Conservation (phyloP, 192 early-diverging fungal genomes). For the Dissophora globulifera region DNA sequence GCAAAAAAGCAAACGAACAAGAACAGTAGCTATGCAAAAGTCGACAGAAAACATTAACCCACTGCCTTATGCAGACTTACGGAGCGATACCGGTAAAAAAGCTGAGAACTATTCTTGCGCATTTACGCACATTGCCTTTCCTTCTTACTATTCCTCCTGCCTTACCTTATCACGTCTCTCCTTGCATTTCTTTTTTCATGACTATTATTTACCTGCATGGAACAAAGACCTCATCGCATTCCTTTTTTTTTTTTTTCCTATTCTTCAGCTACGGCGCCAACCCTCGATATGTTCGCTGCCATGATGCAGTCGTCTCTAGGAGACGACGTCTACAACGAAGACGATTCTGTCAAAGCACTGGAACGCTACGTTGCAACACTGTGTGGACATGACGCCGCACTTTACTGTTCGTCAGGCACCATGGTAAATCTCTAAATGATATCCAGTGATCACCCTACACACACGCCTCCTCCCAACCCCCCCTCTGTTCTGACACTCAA, state of each 20-base stretch:
- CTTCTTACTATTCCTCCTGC: neutral
- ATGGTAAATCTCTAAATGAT: too few relatives aligned
- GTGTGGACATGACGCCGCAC: slow-evolving; percentile 78
- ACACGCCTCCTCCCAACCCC: too few relatives aligned
- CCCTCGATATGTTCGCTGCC: slow-evolving; percentile 65
- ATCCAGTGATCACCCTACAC: too few relatives aligned
- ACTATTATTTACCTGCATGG: too few relatives aligned
- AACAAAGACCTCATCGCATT: neutral
- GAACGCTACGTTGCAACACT: slow-evolving; percentile 74
- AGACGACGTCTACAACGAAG: slow-evolving; percentile 76
- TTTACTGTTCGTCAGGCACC: slow-evolving; percentile 84
- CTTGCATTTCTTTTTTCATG: neutral
- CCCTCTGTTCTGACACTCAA: too few relatives aligned
- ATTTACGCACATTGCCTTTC: neutral
- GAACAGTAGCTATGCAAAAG: neutral
- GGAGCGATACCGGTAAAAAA: slow-evolving; percentile 60
- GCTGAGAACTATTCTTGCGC: neutral
- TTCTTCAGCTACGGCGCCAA: slow-evolving; percentile 58
- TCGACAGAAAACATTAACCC: slow-evolving; percentile 16
- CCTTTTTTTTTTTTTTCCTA: neutral
- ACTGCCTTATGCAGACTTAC: slow-evolving; percentile 51
- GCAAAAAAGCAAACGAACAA: neutral
- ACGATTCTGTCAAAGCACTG: slow-evolving; percentile 74
- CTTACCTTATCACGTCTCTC: neutral
- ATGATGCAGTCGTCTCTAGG: slow-evolving; percentile 65